These are phyloP conservation scores for Euryodendron excelsum DNA, from an alignment of 148 eudicot genomes.

Conservation along the genomic window DNA sequence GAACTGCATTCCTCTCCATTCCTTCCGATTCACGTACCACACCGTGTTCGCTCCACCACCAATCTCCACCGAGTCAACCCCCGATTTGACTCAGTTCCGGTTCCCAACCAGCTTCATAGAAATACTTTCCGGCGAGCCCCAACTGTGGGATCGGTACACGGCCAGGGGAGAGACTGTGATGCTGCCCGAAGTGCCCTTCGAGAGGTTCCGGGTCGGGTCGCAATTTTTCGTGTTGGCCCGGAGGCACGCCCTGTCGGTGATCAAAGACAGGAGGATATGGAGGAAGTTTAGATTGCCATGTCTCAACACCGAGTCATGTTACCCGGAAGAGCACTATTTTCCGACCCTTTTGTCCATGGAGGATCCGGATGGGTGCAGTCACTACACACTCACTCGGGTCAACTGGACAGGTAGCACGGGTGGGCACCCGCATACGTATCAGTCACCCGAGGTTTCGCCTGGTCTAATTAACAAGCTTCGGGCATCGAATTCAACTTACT, in stretches of 20 bases:
- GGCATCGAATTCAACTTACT: constrained; percentile 33
- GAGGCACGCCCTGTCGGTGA: constrained; percentile 39
- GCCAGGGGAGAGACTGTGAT: constrained; percentile 48
- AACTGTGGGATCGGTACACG: constrained; percentile 46
- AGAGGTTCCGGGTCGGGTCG: constrained; percentile 50
- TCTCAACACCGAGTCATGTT: constrained; percentile 44
- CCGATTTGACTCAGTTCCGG: background rate
- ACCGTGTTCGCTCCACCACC: constrained; percentile 20
- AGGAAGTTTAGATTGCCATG: constrained; percentile 55
- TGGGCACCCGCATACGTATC: constrained; percentile 61
- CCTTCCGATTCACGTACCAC: constrained; percentile 36
- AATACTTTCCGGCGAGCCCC: constrained; percentile 32
- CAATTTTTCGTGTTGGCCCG: constrained; percentile 49
- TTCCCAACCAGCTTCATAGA: constrained; percentile 42
- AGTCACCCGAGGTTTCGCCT: constrained; percentile 37
- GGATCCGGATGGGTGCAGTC: constrained; percentile 52
- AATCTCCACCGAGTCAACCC: background rate
- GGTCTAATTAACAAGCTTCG: constrained; percentile 40
- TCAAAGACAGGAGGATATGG: constrained; percentile 49
- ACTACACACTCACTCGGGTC: constrained; percentile 52
- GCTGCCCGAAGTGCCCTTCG: constrained; percentile 48
- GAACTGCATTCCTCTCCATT: constrained; percentile 57
- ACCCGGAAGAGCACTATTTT: constrained; percentile 72
- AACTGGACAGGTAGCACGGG: constrained; percentile 53
- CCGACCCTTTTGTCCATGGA: constrained; percentile 55